Conservation (phyloP, 2,329 filamentous ascomycete species). For the Trematosphaeria pertusa region DNA sequence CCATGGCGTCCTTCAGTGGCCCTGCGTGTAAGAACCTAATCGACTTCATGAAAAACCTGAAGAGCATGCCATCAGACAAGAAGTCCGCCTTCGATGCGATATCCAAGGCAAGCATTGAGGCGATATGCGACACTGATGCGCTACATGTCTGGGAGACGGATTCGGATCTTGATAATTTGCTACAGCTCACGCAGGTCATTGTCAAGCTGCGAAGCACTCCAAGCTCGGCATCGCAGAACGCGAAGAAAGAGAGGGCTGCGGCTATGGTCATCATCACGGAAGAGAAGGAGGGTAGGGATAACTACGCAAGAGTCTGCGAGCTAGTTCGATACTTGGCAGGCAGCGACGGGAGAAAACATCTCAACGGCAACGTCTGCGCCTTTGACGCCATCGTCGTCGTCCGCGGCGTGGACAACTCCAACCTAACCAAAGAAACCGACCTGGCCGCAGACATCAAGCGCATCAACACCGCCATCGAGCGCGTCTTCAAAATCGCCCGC, state of each 20-base stretch:
- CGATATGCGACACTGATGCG: constrained; percentile 28
- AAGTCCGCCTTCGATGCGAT: constrained; percentile 28
- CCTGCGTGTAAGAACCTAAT: constrained; percentile 35
- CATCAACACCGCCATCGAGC: constrained; percentile 32
- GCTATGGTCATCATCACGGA: constrained; percentile 41
- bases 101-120: constrained; percentile 27
- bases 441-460: constrained; percentile 27
- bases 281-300: constrained; percentile 19
- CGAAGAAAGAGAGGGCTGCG: constrained; percentile 21
- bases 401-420: constrained; percentile 31
- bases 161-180: constrained; percentile 38
- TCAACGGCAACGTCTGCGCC: constrained; percentile 29
- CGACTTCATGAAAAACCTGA: constrained; percentile 30
- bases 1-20: constrained; percentile 29
- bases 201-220: constrained; percentile 28
- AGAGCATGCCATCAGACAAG: constrained; percentile 32
- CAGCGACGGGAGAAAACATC: constrained; percentile 27
- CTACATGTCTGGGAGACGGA: constrained; percentile 45
- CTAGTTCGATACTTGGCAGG: constrained; percentile 34
- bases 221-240: constrained; percentile 24
- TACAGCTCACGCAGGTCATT: constrained; percentile 40
- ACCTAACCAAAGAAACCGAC: constrained; percentile 15
- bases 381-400: constrained; percentile 40
- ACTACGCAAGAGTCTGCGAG: constrained; percentile 36
- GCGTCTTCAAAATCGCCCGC: constrained; percentile 15